Base-by-base conservation (phyloP, 345 rosid genomes). In the Pugionium cornutum region DNA sequence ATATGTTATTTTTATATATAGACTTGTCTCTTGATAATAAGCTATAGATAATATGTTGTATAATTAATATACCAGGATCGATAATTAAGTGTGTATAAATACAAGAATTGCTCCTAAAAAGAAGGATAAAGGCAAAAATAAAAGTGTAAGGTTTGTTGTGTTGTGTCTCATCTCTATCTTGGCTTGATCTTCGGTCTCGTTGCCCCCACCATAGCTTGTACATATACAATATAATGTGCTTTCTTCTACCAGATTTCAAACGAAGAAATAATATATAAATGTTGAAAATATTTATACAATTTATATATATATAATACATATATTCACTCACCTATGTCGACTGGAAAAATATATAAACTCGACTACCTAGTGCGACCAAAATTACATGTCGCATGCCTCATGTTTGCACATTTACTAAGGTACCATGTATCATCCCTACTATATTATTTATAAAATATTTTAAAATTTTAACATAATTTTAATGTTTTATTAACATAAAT, bases 81-180 rank as follows among this genome's bases (percentile, higher is more conserved):
- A 18, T 18, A 18, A 18, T 18, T 36, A 55, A 62, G 45, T 7
- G n/a, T 31, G 75, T 64, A 64, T 41, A 65, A 42, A 72, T 72
- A 66, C 76, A 73, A 52, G 67, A 66, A 73, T 50, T 49, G 57
- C 45, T 46, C 73, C 67, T 67, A 60, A 82, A 85, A 85, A 79
- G 84, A 73, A 75, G 83, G 74, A 80, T 78, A 81, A 76, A 80
- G 83, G 78, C 18, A 18, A 18, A 18, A 18, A 18, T 18, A 76
- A 82, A 86, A 82, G 85, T 77, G 82, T 53, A 76, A 78, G 85
- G 77, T 83, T 85, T 85, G 86, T 82, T 85, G 81, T 80, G 73
- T 53, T 80, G 79, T 69, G 77, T 75, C 80, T 59, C 76, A 70
- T 70, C 74, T 77, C 62, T 57, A 70, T 66, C 74, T 69, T 69